These are phyloP conservation scores for Tolypocladium tropicale DNA, from an alignment of 2,329 filamentous ascomycete species.

Conservation along the genomic window DNA sequence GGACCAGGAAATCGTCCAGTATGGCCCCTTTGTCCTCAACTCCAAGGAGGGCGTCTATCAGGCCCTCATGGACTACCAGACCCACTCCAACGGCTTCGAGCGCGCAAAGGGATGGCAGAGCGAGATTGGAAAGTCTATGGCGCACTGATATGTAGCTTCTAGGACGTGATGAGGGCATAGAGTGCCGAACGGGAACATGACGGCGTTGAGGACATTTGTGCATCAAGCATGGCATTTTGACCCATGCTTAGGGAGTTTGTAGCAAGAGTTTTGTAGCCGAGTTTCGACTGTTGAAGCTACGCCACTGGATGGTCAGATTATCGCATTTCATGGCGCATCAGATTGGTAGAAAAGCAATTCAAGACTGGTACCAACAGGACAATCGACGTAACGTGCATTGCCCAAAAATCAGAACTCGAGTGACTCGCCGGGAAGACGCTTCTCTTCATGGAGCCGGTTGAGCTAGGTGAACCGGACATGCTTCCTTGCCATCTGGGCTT, in stretches of 20 bases:
- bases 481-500: background rate
- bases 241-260: background rate
- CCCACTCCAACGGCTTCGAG: slow-evolving; percentile 68
- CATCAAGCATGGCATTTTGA: background rate
- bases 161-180: background rate
- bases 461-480: background rate
- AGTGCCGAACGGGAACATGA: background rate
- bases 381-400: background rate
- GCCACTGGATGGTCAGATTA: background rate
- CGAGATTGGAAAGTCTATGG: slow-evolving; percentile 76
- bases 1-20: slow-evolving; percentile 73
- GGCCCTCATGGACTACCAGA: slow-evolving; percentile 67
- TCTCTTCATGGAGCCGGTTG: background rate
- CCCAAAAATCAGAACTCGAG: too few relatives aligned
- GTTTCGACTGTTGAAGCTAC: background rate
- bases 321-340: background rate
- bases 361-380: background rate
- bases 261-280: too few relatives aligned
- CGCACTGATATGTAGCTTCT: slow-evolving; percentile 13
- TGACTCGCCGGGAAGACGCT: background rate
- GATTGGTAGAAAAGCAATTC: background rate
- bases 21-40: slow-evolving; percentile 75
- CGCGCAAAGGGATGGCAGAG: slow-evolving; percentile 69
- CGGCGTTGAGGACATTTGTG: background rate
- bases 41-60: slow-evolving; percentile 63